Base-by-base conservation (phyloP, 1,284 basidiomycete species). In the Pyrrhoderma noxium region DNA sequence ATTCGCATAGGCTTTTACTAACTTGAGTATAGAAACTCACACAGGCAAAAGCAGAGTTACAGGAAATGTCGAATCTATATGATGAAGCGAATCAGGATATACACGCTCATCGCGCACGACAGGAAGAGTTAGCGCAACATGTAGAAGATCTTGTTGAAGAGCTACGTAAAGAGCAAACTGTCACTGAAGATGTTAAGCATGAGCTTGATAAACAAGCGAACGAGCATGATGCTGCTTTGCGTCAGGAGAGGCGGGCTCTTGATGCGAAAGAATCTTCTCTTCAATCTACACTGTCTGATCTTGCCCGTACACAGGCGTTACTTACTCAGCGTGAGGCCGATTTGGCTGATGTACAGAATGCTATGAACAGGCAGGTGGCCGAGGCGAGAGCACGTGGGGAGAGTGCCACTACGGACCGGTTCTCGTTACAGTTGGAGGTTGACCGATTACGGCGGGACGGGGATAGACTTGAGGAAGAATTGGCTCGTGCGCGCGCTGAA, bases 341-440 rank as follows among this genome's bases (percentile, higher is more conserved):
- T 62, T 68, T 95, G 2, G 71, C 71, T 1, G 77, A 79, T 0
- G 77, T 97, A 3, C 90, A 97, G 65, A 67, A 68, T 2, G 83
- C 83, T 0, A 70, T 96, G 22, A 79, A 82, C 56, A 67, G 70
- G 0, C 63, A 82, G 47, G 87, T 89, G 59, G 70, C 70, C 9
- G 82, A 85, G 63, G 80, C 80, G 50, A 82, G 82, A 68, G 79
- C 83, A 55, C 70, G 84, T 3, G 91, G 91, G 36, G 88, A 93
- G 68, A 76, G 82, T 25, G 85, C 88, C 60, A 86, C 86, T 1
- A 86, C 84, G 8, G 88, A 92, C 44, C 77, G 83, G 51, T 91
- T 92, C 71, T 89, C 89, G 0, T 70, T 98, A 37, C 89, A 96
- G 65, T 77, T 97, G 22, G 94, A 98, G 67, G 77, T 93, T 3